Base-by-base conservation (phyloP, 441 rosid species). In the California macrophylla region DNA sequence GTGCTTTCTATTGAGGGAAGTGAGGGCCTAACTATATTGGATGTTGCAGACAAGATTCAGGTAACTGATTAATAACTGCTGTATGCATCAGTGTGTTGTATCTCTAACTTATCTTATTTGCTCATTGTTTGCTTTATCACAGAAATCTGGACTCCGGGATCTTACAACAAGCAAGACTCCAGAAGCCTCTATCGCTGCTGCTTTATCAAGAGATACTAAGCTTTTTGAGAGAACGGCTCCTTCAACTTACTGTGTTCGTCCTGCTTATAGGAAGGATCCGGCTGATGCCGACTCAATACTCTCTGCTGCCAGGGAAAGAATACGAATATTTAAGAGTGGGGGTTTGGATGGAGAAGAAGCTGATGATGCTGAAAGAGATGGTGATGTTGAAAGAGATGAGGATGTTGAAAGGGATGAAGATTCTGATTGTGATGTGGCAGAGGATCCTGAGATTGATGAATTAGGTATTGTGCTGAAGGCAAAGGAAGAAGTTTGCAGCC, bases 161-260 rank as follows among this genome's bases (percentile, higher is more conserved):
- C 88, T 91, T 73, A 83, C 93, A 13, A 85, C 93, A 0, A 91
- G 97, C 80, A 89, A 86, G 85, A 91, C 93, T 61, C 97, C 96
- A 23, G 96, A 91, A 86, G 96, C 97, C 54, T 91, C 96, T 9
- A 87, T 91, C 74, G 85, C 96, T 77, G 97, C 93, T 83, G 96
- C 97, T 18, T 78, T 91, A 82, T 89, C 96, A 23, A 88, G 97
- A 45, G 96, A 91, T 77, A 76, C 93, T 54, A 91, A 88, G 78
- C 91, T 91, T 65, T 91, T 91, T 58, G 93, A 89, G 85, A 88
- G 97, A 76, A 88, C 85, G 60, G 97, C 97, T 79, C 97, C 97
- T 42, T 91, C 96, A 26, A 91, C 93, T 1, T 91, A 89, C 66
- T 91, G 96, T 80, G 92, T 91, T n/a, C 92, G 89, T 68, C 58